Evolutionary conservation across 306 rosid species (phyloP).

Genomic region (Crotalaria pallida): DNA sequence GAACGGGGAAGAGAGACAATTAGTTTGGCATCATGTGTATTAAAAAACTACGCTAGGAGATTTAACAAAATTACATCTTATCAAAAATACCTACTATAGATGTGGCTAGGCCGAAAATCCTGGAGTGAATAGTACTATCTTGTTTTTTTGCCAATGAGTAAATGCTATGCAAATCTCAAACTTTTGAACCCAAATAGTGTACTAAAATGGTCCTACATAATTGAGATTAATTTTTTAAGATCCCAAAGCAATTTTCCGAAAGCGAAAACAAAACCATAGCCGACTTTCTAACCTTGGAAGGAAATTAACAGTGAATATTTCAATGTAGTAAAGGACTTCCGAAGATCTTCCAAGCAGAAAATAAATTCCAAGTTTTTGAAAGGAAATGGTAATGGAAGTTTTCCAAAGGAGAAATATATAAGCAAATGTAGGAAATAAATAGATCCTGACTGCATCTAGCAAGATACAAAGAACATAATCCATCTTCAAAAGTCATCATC

Average conservation of each 20-base stretch:
- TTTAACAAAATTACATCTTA: too few relatives aligned
- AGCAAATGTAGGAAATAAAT: background rate
- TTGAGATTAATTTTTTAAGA: background rate
- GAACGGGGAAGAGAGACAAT: too few relatives aligned
- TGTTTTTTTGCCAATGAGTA: background rate
- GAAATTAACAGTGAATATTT: background rate
- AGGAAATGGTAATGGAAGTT: background rate
- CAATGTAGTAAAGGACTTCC: background rate
- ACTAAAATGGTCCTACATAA: background rate
- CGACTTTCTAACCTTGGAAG: background rate
- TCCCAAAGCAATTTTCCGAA: background rate
- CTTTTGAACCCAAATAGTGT: background rate
- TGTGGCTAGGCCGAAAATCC: too few relatives aligned
- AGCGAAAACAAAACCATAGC: background rate
- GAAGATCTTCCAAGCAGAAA: background rate
- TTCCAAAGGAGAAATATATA: background rate
- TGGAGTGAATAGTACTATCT: background rate
- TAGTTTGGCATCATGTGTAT: too few relatives aligned
- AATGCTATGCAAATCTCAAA: background rate
- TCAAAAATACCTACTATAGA: too few relatives aligned
- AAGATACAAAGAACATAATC: background rate
- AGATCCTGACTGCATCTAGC: background rate
- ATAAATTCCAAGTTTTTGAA: background rate
- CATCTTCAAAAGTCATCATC: slow-evolving; percentile 38
- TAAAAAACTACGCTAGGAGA: too few relatives aligned